Percentiles rank a stretch among this genome's conserved stretches.
Evolutionary conservation across 257 asterid species (phyloP).

Genomic region (Paraleonurus japonicus): DNA sequence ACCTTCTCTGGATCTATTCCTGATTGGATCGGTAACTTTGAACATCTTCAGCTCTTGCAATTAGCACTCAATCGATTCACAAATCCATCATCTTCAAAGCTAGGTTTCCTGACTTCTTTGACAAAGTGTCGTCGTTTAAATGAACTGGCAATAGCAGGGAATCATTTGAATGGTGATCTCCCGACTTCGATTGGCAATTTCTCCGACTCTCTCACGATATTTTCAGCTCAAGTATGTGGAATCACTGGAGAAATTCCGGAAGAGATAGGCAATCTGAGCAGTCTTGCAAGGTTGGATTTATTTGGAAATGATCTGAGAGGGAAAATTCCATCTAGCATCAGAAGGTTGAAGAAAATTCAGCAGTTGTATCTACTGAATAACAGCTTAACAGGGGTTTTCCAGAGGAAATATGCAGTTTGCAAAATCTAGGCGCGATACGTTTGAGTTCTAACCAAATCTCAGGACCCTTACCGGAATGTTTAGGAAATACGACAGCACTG

Average conservation of each 20-base stretch:
- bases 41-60: neutral
- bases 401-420: neutral
- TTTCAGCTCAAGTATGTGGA: conserved; percentile 1
- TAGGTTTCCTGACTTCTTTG: conserved; percentile 10
- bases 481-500: conserved; percentile 6
- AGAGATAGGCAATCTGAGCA: conserved; percentile 19
- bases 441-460: neutral
- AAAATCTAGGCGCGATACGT: conserved; percentile 5
- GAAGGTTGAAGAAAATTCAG: conserved; percentile 12
- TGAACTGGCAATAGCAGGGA: neutral
- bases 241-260: no score
- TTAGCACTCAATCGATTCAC: neutral
- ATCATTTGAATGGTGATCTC: no score
- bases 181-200: no score
- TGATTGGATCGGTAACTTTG: conserved; percentile 25
- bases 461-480: conserved; percentile 11
- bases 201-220: conserved; percentile 5
- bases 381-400: conserved; percentile 8
- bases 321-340: neutral
- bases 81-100: neutral
- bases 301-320: conserved; percentile 2
- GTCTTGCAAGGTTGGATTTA: conserved; percentile 12
- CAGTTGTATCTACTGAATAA: conserved; percentile 1
- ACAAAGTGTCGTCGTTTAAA: conserved; percentile 12
- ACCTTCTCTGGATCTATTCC: no score